Base-by-base conservation (phyloP, 2,329 filamentous ascomycete genomes). In the Fusarium sp. region DNA sequence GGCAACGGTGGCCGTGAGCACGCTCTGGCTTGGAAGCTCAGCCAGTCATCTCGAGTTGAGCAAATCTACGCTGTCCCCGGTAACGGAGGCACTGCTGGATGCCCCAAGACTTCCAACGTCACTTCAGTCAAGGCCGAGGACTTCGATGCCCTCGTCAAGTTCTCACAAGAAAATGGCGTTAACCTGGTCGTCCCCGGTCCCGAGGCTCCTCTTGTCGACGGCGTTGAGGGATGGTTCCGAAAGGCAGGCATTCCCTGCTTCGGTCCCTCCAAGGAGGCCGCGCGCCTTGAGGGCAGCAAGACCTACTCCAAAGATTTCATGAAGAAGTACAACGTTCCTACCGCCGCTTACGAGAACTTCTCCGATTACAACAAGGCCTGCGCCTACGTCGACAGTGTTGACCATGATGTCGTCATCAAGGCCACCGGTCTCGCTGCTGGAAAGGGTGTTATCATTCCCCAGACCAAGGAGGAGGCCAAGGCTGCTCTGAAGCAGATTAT, bases 271-370 rank as follows among this genome's bases (percentile, higher is more conserved):
- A 90, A 92, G 81, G 89, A 89, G 50, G 95, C 96, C 23, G 94
- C 96, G 20, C 88, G 88, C 46, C 93, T 99, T 87, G 96, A 99
- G 82, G 96, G 96, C 64, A 97, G 93, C 83, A 99, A 99, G 85
- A 93, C 95, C 13, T 98, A 97, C 80, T 94, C 93, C 67, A 99
- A 99, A 80, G 94, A 98, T 80, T 98, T 98, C 78, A 99, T 98
- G 96, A 91, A 92, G 80, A 90, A 91, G 71, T 89, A 97, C 82
- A 87, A 87, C 75, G 97, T 99, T 74, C 94, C 95, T 40, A 98
- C 96, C 2, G 96, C 96, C 18, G 89, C 88, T 41, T 98, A 97
- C 82, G 89, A 91, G 80, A 98, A 97, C 83, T 98, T 98, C 78
- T 89, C 86, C 79, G 86, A 92, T 75, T 94, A 92, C 80, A 87